Evolutionary conservation across 2,329 filamentous ascomycete species (phyloP), one percentile per base, ranked within the genome.

Genomic region (Fusarium sacchari): DNA sequence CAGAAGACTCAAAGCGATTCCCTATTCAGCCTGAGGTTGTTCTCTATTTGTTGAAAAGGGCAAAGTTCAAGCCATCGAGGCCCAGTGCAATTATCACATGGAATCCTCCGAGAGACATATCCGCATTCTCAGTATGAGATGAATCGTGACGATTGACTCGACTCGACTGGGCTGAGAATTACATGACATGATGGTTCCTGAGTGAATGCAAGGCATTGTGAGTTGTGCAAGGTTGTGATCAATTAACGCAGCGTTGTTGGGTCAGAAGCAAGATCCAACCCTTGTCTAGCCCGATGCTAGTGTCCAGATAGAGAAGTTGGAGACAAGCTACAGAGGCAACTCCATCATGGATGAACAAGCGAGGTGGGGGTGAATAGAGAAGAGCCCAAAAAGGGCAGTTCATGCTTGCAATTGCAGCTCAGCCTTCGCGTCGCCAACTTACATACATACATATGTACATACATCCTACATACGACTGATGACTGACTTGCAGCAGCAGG

Each of bases 191-290:
- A 64, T 62, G 65, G 63, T 67, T 62, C 63, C 65, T 67, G 53
- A 65, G 36, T 66, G 43, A 62, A 55, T 74, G 64, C 69, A 59
- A 61, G 42, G 71, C 71, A 73, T 72, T 55, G 40, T 49, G 60
- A 55, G 43, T 64, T 72, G 71, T 72, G 64, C 71, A 72, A 74
- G 63, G 67, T 74, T 59, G 69, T 68, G 58, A 68, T 74, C 59
- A 67, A 64, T 69, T 53, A 60, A 65, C 60, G 59, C 47, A 65
- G 63, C 60, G 67, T 69, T 69, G 59, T 68, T 74, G 71, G 71
- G 71, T 66, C 72, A 73, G 68, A 60, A 74, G 71, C 68, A 72
- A 74, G 71, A 74, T 74, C 71, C 56, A 69, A 72, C 63, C 71
- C 71, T 59, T 74, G 67, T 69, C 60, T 74, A 74, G 71, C 57